Conservation (phyloP, 2,329 filamentous ascomycete genomes). For the Colletotrichum paranaense region DNA sequence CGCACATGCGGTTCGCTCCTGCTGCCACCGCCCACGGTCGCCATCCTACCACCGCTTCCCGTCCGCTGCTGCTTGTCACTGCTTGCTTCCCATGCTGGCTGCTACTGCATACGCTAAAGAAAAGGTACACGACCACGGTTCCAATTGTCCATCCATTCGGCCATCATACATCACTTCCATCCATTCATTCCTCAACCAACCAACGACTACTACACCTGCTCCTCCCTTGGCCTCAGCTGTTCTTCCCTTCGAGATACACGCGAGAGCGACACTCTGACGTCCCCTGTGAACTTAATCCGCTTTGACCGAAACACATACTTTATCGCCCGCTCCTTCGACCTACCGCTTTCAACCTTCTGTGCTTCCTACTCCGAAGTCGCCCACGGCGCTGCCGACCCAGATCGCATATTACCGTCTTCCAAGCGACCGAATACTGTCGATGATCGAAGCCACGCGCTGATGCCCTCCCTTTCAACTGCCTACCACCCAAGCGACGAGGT, state of each 20-base stretch:
- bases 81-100: neutral
- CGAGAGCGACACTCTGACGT: slow-evolving; percentile 17
- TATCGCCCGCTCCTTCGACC: neutral
- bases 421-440: slow-evolving; percentile 16
- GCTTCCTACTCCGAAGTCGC: neutral
- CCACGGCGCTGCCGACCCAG: neutral
- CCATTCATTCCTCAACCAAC: slow-evolving; percentile 13
- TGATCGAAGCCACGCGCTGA: slow-evolving; percentile 33
- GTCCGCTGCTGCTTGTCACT: neutral
- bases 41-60: neutral
- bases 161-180: neutral
- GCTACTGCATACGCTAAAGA: slow-evolving; percentile 1
- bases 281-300: slow-evolving; percentile 5
- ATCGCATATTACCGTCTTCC: neutral
- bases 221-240: slow-evolving; percentile 1
- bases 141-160: neutral
- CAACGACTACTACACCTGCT: neutral
- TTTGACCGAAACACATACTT: neutral
- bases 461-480: slow-evolving; percentile 30
- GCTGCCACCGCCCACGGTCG: neutral
- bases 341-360: neutral
- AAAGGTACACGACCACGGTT: slow-evolving; percentile 6
- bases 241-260: neutral
- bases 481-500: slow-evolving; percentile 33
- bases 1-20: neutral